Conservation (phyloP, 2,329 filamentous ascomycete genomes). For the Orbilia brochopaga region DNA sequence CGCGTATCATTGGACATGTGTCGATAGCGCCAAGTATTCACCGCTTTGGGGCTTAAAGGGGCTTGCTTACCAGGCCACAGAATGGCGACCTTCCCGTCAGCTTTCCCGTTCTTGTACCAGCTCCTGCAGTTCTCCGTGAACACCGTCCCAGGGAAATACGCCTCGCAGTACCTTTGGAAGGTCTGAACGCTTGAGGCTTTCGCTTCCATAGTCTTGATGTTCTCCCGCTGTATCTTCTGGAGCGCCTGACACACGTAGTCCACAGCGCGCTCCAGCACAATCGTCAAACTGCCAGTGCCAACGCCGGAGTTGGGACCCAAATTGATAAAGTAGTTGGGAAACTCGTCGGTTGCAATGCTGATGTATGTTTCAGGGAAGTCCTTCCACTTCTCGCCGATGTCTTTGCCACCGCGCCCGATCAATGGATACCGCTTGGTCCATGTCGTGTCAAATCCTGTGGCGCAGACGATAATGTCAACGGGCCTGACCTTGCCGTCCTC, state of each 20-base stretch:
- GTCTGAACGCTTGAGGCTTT: conserved; percentile 61
- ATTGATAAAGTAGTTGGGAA: conserved; percentile 66
- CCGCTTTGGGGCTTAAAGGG: neutral
- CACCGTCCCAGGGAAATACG: conserved; percentile 62
- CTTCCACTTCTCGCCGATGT: conserved; percentile 62
- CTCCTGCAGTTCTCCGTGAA: conserved; percentile 63
- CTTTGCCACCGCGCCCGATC: conserved; percentile 62
- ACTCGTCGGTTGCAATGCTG: conserved; percentile 63
- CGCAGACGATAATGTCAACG: conserved; percentile 66
- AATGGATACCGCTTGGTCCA: conserved; percentile 64
- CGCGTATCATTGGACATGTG: neutral
- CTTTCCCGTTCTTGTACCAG: conserved; percentile 63
- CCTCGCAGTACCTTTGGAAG: conserved; percentile 61
- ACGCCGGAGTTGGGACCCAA: conserved; percentile 63
- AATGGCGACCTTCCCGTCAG: conserved; percentile 61
- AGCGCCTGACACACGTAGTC: conserved; percentile 62
- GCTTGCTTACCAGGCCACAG: conserved; percentile 58
- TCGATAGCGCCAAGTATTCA: neutral
- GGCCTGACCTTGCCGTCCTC: conserved; percentile 62
- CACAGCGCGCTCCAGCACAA: conserved; percentile 62
- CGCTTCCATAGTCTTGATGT: conserved; percentile 60
- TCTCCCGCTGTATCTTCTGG: conserved; percentile 61
- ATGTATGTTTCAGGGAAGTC: conserved; percentile 63
- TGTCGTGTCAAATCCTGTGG: conserved; percentile 66
- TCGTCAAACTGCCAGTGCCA: conserved; percentile 61